These are phyloP conservation scores for Polytrichum formosum DNA, from an alignment of 225 moss, liverwort and hornwort genomes.

Conservation along the genomic window DNA sequence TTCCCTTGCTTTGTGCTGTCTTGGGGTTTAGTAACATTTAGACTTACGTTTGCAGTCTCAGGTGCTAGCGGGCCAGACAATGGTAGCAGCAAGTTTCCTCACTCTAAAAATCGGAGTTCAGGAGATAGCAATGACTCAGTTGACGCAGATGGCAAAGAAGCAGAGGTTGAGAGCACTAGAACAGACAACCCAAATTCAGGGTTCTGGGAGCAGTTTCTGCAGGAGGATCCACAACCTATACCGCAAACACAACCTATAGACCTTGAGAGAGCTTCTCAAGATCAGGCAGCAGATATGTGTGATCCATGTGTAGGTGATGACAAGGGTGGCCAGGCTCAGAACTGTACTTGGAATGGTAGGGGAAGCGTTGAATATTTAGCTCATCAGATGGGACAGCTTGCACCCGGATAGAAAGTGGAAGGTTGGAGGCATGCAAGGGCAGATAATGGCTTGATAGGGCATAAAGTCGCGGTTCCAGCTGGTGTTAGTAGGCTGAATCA, in stretches of 20 bases:
- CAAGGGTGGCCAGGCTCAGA: slow-evolving; percentile 20
- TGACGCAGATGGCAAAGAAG: slow-evolving; percentile 42
- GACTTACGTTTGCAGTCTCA: slow-evolving; percentile 4
- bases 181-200: slow-evolving; percentile 44
- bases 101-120: slow-evolving; percentile 21
- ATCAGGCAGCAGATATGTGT: slow-evolving; percentile 33
- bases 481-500: not conserved
- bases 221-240: slow-evolving; percentile 59
- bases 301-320: slow-evolving; percentile 28
- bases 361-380: slow-evolving; percentile 60
- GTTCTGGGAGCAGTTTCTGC: slow-evolving; percentile 92
- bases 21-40: not conserved
- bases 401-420: slow-evolving; percentile 44
- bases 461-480: not conserved
- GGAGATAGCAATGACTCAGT: slow-evolving; percentile 43
- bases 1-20: not conserved
- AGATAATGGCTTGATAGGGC: not conserved
- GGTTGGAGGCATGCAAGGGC: not conserved
- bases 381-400: slow-evolving; percentile 70
- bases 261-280: slow-evolving; percentile 13
- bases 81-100: slow-evolving; percentile 28
- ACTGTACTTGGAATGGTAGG: slow-evolving; percentile 39
- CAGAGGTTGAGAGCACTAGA: slow-evolving; percentile 39
- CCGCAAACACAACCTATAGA: slow-evolving; percentile 11
- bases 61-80: slow-evolving; percentile 36